These are phyloP conservation scores for Paraphoma chrysanthemicola DNA, from an alignment of 2,329 filamentous ascomycete genomes.

Conservation along the genomic window DNA sequence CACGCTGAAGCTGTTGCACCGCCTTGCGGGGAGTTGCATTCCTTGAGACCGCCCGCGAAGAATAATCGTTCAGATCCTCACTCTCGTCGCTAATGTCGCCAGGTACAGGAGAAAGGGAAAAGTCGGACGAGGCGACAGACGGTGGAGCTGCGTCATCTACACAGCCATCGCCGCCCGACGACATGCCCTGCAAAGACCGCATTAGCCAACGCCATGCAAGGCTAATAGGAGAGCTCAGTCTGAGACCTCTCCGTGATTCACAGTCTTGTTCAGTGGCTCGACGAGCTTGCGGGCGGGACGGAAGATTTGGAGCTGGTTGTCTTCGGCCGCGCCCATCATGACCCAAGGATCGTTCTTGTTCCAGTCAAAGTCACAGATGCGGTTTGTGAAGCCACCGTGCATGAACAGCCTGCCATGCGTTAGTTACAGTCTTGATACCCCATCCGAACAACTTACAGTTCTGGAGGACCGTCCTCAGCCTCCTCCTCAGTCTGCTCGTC, in stretches of 20 bases:
- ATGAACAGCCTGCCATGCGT: constrained; percentile 76
- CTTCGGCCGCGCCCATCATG: constrained; percentile 92
- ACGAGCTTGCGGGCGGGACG: constrained; percentile 48
- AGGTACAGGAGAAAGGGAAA: too few species aligned
- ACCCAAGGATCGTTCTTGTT: constrained; percentile 97
- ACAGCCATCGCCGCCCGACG: too few species aligned
- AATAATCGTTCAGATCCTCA: too few species aligned
- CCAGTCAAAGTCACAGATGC: constrained; percentile 96
- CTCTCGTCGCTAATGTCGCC: too few species aligned
- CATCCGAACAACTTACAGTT: constrained; percentile 71
- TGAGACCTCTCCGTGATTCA: constrained; percentile 48
- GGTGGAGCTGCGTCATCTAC: too few species aligned
- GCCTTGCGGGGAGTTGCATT: too few species aligned
- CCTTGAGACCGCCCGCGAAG: too few species aligned
- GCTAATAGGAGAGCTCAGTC: constrained; percentile 30
- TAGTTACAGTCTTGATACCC: background rate
- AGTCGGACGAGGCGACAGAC: too few species aligned
- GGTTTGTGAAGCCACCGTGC: constrained; percentile 98
- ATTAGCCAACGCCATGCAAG: constrained; percentile 3
- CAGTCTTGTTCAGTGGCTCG: constrained; percentile 43
- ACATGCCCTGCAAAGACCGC: background rate
- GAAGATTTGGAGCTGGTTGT: constrained; percentile 93
- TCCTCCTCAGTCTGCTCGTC: constrained; percentile 96
- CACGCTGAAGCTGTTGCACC: too few species aligned
- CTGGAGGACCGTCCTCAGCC: constrained; percentile 90